Evolutionary conservation across 495 filamentous ascomycete species (phyloP).

Genomic region (Neurospora intermedia): DNA sequence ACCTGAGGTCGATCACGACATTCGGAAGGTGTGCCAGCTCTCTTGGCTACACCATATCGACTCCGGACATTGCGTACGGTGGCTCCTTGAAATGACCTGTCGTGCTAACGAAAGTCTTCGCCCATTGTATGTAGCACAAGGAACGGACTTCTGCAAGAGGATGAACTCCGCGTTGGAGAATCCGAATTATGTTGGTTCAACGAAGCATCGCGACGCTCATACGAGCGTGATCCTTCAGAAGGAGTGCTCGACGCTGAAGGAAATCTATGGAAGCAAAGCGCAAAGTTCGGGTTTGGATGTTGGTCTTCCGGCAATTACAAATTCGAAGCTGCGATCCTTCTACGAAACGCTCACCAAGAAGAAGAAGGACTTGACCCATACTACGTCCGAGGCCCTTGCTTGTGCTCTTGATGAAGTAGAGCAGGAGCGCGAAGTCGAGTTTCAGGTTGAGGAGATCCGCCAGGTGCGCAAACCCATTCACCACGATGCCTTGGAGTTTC

Average conservation of each 20-base stretch:
- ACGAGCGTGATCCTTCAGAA: not conserved
- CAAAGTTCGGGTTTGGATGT: not conserved
- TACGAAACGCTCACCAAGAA: not conserved
- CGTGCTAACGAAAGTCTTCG: conserved; percentile 39
- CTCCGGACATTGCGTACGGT: conserved; percentile 41
- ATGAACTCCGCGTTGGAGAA: not conserved
- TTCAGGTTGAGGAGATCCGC: conserved; percentile 31
- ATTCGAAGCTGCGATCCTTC: not conserved
- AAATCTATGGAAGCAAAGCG: not conserved
- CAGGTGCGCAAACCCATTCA: conserved; percentile 23
- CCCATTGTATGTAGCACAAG: conserved; percentile 44
- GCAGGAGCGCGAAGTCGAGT: conserved; percentile 34
- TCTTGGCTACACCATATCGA: conserved; percentile 11
- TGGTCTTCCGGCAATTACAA: not conserved
- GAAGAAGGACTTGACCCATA: conserved; percentile 12
- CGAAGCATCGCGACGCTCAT: not conserved
- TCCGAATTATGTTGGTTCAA: not conserved
- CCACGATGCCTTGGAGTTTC: conserved; percentile 12
- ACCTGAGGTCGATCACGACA: conserved; percentile 34
- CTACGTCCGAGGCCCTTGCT: conserved; percentile 1
- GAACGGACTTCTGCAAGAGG: conserved; percentile 39
- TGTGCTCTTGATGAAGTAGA: conserved; percentile 38
- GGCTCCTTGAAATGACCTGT: conserved; percentile 52
- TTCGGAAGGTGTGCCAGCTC: conserved; percentile 23
- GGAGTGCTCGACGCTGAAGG: not conserved